Conservation (phyloP, 2,329 filamentous ascomycete species). For the Aspergillus floridensis region DNA sequence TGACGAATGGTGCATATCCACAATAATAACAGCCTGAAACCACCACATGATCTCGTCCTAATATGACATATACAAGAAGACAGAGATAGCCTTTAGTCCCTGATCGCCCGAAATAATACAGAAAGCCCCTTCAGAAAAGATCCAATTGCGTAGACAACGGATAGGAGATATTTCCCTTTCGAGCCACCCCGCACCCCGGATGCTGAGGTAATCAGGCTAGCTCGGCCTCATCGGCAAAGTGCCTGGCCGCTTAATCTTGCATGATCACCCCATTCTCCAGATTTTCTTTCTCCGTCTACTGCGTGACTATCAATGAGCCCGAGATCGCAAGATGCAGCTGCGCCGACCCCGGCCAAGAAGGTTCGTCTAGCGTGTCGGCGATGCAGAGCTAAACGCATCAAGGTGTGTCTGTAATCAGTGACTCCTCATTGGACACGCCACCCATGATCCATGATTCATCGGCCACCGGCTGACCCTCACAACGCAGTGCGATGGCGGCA, state of each 20-base stretch:
- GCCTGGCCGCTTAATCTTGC: background rate
- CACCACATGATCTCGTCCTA: no score
- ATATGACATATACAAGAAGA: no score
- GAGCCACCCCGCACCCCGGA: background rate
- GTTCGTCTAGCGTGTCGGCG: conserved; percentile 40
- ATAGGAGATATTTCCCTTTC: no score
- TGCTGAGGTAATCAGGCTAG: background rate
- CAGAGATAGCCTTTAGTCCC: no score
- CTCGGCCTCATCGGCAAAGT: background rate
- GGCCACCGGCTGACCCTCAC: background rate
- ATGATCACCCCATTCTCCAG: background rate
- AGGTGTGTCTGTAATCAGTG: conserved; percentile 23
- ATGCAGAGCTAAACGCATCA: conserved; percentile 39
- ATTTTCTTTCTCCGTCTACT: no score
- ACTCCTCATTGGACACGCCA: no score
- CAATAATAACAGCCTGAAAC: no score
- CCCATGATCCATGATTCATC: background rate
- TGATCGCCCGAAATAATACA: no score
- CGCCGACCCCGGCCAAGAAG: conserved; percentile 27
- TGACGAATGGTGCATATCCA: no score
- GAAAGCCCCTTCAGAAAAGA: no score
- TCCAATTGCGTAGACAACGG: no score
- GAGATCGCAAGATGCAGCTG: background rate
- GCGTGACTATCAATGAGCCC: no score
- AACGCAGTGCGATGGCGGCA: conserved; percentile 37